phyloP scores from a whole-genome alignment of 768 basidiomycete species.

The Phanerochaete carnosa region DNA sequence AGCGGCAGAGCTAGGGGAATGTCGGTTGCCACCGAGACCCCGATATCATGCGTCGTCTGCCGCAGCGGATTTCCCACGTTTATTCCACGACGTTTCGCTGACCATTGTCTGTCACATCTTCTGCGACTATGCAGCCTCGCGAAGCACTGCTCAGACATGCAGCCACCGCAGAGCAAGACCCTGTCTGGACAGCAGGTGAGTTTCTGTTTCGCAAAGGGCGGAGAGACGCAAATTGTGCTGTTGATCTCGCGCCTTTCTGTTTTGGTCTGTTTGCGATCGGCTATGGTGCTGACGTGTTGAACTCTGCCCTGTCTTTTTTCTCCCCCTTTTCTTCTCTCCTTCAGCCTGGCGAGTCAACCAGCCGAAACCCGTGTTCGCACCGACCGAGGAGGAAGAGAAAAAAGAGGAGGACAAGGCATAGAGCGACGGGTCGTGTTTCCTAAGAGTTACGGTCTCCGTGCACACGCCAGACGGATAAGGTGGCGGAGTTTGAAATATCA shows the following conservation, averaged over 20 bases:
- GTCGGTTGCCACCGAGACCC: slow-evolving; percentile 16
- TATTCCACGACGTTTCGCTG: not conserved
- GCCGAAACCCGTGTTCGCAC: slow-evolving; percentile 81
- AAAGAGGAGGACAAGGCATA: slow-evolving; percentile 43
- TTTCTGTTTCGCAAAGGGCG: slow-evolving; percentile 10
- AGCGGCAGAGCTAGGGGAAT: slow-evolving; percentile 9
- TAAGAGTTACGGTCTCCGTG: not conserved
- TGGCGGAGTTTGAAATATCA: slow-evolving; percentile 3
- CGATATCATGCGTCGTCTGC: slow-evolving; percentile 13
- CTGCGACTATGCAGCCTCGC: slow-evolving; percentile 64
- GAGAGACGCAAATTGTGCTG: slow-evolving; percentile 9
- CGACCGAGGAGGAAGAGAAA: slow-evolving; percentile 57
- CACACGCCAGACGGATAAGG: slow-evolving; percentile 1
- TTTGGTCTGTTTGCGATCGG: slow-evolving; percentile 39
- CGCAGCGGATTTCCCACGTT: slow-evolving; percentile 3
- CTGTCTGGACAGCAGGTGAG: slow-evolving; percentile 83
- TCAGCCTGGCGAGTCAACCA: slow-evolving; percentile 87
- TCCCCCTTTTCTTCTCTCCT: slow-evolving; percentile 4
- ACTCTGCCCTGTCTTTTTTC: slow-evolving; percentile 17
- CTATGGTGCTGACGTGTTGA: slow-evolving; percentile 31
- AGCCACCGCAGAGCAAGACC: slow-evolving; percentile 67
- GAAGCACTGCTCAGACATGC: slow-evolving; percentile 97
- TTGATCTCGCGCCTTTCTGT: slow-evolving; percentile 27
- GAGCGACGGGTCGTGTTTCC: slow-evolving; percentile 6
- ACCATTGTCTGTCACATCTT: slow-evolving; percentile 9